Percentiles rank a stretch among this genome's conserved stretches.
Evolutionary conservation across 352 stramenopile species (phyloP).

Genomic region (Chrysophaeum taylorii): DNA sequence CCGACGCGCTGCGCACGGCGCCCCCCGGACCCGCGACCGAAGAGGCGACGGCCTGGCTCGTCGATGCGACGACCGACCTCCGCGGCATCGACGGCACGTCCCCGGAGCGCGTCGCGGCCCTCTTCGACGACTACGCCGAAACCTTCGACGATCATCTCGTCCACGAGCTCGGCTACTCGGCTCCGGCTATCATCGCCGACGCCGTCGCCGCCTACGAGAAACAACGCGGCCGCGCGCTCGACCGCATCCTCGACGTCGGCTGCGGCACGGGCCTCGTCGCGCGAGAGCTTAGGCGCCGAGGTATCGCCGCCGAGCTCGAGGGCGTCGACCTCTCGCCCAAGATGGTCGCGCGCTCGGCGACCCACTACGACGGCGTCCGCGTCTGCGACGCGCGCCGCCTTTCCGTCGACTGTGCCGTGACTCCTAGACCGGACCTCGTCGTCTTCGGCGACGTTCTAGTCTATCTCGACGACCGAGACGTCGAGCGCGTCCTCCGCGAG

Average conservation of each 20-base stretch:
- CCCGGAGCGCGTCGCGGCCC: not conserved
- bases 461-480: not conserved
- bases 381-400: not conserved
- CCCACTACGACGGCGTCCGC: not conserved
- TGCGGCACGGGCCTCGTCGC: constrained; percentile 1
- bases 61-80: not conserved
- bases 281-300: not conserved
- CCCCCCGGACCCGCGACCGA: not conserved
- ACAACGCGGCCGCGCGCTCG: not conserved
- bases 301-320: not conserved
- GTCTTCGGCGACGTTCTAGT: not conserved
- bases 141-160: not conserved
- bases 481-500: not conserved
- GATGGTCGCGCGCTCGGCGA: not conserved
- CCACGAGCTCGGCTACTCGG: not conserved
- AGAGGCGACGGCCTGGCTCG: not conserved
- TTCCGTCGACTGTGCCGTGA: not conserved
- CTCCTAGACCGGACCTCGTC: not conserved
- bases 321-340: constrained; percentile 1
- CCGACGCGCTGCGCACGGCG: not conserved
- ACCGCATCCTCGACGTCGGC: not conserved
- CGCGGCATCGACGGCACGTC: not conserved
- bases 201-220: not conserved
- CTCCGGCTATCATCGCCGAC: not conserved
- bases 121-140: not conserved